phyloP scores from a whole-genome alignment of 768 basidiomycete species.

The Rhodotorula kratochvilovae region DNA sequence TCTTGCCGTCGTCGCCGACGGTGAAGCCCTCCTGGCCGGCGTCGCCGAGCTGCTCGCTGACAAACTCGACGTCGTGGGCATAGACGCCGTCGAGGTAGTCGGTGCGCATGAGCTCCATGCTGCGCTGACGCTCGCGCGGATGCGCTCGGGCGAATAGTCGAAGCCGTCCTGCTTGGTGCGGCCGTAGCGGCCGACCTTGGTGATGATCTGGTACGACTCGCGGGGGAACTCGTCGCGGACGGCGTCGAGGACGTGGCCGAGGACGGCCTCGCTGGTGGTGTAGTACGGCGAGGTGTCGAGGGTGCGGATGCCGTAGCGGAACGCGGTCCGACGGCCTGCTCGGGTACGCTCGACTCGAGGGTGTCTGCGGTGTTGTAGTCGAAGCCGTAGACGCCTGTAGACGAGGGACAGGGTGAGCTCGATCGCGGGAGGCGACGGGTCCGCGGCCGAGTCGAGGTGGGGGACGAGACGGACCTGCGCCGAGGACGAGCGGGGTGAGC shows the following conservation, averaged over 20 bases:
- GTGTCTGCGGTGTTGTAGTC: slow-evolving; percentile 37
- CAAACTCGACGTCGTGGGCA: slow-evolving; percentile 71
- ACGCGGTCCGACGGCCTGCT: slow-evolving; percentile 30
- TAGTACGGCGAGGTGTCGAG: slow-evolving; percentile 82
- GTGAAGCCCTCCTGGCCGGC: slow-evolving; percentile 25
- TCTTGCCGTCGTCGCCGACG: slow-evolving; percentile 27
- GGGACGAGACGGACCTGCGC: slow-evolving; percentile 10
- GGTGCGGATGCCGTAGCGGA: slow-evolving; percentile 71
- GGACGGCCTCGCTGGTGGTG: slow-evolving; percentile 68
- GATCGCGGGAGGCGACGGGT: not conserved
- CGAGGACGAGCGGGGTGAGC: slow-evolving; percentile 30
- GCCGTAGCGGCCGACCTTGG: slow-evolving; percentile 79
- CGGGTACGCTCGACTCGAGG: slow-evolving; percentile 14
- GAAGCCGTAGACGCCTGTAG: slow-evolving; percentile 30
- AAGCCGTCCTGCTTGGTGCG: slow-evolving; percentile 53
- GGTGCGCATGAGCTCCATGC: slow-evolving; percentile 66
- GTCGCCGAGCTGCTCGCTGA: slow-evolving; percentile 30
- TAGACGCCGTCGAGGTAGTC: slow-evolving; percentile 72
- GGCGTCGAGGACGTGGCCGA: slow-evolving; percentile 58
- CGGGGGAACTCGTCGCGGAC: slow-evolving; percentile 69
- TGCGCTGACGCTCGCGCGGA: slow-evolving; percentile 56
- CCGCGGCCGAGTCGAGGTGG: not conserved
- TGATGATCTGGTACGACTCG: slow-evolving; percentile 64
- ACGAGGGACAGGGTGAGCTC: not conserved
- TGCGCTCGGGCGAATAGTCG: slow-evolving; percentile 65